phyloP scores from a whole-genome alignment of 2,329 filamentous ascomycete genomes.

The Fusarium transvaalense region DNA sequence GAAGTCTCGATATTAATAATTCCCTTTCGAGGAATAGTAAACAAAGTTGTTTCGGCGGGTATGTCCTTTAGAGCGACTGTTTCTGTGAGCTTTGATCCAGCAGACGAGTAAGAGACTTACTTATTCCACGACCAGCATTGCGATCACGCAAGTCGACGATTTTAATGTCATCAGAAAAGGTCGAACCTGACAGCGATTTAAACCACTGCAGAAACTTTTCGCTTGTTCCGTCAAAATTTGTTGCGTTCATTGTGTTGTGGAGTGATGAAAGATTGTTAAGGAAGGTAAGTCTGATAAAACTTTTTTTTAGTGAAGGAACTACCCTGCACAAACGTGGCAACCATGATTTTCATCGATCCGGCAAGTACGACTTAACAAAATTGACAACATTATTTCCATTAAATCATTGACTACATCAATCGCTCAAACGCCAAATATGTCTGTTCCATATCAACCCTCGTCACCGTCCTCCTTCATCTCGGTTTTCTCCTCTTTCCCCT shows the following conservation, averaged over 20 bases:
- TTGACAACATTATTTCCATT: neutral
- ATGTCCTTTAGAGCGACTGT: constrained; percentile 81
- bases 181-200: constrained; percentile 62
- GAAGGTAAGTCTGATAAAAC: constrained; percentile 30
- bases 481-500: constrained; percentile 49
- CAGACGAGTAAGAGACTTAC: constrained; percentile 51
- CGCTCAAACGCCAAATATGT: neutral
- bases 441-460: neutral
- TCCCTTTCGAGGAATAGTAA: constrained; percentile 78
- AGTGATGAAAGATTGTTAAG: neutral
- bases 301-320: constrained; percentile 21
- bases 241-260: constrained; percentile 20
- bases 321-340: constrained; percentile 14
- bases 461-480: constrained; percentile 39
- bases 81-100: constrained; percentile 51
- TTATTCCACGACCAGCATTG: constrained; percentile 67
- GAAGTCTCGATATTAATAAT: constrained; percentile 83
- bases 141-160: constrained; percentile 65
- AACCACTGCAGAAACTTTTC: constrained; percentile 67
- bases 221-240: constrained; percentile 59
- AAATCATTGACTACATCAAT: neutral
- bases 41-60: constrained; percentile 79
- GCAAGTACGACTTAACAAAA: neutral
- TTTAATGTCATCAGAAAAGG: constrained; percentile 65
- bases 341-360: neutral